Base-by-base conservation (phyloP, 2,329 filamentous ascomycete species). In the Aspergillus japonicus region DNA sequence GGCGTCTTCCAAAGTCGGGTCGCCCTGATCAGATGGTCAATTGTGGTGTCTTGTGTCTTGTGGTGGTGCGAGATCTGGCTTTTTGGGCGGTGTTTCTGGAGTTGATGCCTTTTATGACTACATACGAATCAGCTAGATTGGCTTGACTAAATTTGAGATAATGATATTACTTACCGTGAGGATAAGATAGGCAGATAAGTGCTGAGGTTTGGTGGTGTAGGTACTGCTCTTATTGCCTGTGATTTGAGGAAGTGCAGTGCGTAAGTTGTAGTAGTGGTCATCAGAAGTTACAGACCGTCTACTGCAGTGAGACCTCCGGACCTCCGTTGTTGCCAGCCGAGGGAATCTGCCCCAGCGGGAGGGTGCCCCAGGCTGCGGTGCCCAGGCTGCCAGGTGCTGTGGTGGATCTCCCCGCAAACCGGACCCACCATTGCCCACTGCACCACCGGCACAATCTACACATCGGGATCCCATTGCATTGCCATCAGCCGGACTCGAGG, bases 381-480 rank as follows among this genome's bases (percentile, higher is more conserved):
- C 23, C 24, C 24, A 26, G 11, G 33, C 31, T 23, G n/a, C 50
- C 21, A 21, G 21, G 21, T 21, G 21, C 21, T 21, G 21, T 53
- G 39, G 61, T 66, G 61, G 64, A 61, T 61, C 44, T 64, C 66
- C 59, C 66, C 67, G 62, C 66, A 67, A 57, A 35, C 33, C 33
- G 33, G 14, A 44, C 16, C 39, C 39, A 16, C 39, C 39, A 24
- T n/a, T 33, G 3, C 23, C 23, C 23, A 8, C 31, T 35, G 26
- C 26, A 29, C 33, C 33, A 35, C 33, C 11, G 33, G 14, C 33
- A 12, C 33, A 35, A 29, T 29, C 26, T 29, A 29, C 12, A 35
- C 33, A 35, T 16, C 33, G 33, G 33, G 33, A 35, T 35, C 14
- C 33, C 10, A 35, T 35, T 5, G 33, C 10, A 4, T 11, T 5